Conservation (phyloP, 1,284 basidiomycete species). For the Ganoderma meredithae region DNA sequence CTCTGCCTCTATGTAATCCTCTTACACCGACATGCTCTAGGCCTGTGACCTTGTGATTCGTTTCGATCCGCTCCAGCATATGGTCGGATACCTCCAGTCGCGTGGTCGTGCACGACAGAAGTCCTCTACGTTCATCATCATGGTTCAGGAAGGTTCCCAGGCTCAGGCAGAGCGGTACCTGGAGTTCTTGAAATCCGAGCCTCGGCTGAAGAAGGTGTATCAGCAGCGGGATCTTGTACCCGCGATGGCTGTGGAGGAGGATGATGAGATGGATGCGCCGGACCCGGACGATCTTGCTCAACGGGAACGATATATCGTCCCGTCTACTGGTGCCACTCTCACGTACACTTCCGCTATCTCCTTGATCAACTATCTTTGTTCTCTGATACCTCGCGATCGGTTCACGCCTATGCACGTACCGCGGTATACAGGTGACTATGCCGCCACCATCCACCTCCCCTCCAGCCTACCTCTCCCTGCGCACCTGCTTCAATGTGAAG, state of each 20-base stretch:
- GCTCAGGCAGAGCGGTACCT: slow-evolving; percentile 64
- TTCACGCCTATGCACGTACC: slow-evolving; percentile 70
- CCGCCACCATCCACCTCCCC: slow-evolving; percentile 68
- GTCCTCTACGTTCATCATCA: slow-evolving; percentile 78
- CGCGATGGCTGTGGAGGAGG: slow-evolving; percentile 39
- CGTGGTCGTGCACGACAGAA: slow-evolving; percentile 82
- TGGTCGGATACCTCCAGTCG: slow-evolving; percentile 86
- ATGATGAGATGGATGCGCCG: slow-evolving; percentile 54
- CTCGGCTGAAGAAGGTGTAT: slow-evolving; percentile 67
- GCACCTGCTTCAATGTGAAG: slow-evolving; percentile 59
- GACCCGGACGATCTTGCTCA: slow-evolving; percentile 62
- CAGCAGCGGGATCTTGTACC: slow-evolving; percentile 52
- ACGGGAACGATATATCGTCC: slow-evolving; percentile 76
- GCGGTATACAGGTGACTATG: slow-evolving; percentile 66
- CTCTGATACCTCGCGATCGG: slow-evolving; percentile 74
- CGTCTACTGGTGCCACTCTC: slow-evolving; percentile 75
- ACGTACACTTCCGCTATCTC: slow-evolving; percentile 78
- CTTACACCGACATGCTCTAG: slow-evolving; percentile 45
- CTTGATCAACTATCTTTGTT: slow-evolving; percentile 75
- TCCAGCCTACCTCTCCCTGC: slow-evolving; percentile 67
- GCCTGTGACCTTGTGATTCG: slow-evolving; percentile 86
- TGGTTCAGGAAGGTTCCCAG: slow-evolving; percentile 71
- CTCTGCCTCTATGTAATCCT: background rate
- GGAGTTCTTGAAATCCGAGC: slow-evolving; percentile 65
- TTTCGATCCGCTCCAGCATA: slow-evolving; percentile 78